Evolutionary conservation across 1,284 basidiomycete species (phyloP).

Genomic region (Rhodofomes roseus): DNA sequence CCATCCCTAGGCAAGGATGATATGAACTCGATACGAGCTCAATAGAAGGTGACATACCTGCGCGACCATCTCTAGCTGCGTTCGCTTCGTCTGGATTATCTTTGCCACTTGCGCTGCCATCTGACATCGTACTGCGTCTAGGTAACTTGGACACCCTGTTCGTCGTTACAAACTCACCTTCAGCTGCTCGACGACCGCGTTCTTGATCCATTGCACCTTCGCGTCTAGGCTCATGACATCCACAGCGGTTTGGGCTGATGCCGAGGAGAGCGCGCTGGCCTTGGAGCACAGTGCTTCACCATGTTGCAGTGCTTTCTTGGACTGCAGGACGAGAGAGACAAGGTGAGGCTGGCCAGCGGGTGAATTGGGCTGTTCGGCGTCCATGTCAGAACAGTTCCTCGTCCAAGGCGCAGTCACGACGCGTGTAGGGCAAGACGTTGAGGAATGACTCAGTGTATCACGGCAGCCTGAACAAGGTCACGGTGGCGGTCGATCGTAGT

Average conservation of each 20-base stretch:
- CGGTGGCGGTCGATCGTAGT: too few species aligned
- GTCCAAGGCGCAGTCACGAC: too few species aligned
- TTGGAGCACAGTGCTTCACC: slow-evolving; percentile 68
- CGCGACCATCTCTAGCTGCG: slow-evolving; percentile 52
- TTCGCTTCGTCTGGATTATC: slow-evolving; percentile 67
- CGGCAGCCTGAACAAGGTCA: too few species aligned
- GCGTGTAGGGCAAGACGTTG: too few species aligned
- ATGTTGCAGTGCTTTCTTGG: slow-evolving; percentile 74
- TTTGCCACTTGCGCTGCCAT: slow-evolving; percentile 68
- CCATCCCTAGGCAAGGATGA: slow-evolving; percentile 52
- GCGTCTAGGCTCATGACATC: slow-evolving; percentile 75
- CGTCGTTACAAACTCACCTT: slow-evolving; percentile 40
- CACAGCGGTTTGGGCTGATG: slow-evolving; percentile 58
- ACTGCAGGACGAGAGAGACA: slow-evolving; percentile 70
- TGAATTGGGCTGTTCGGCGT: not conserved
- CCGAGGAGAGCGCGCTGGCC: slow-evolving; percentile 55
- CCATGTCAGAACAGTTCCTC: not conserved
- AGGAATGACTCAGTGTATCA: not conserved
- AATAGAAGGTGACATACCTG: slow-evolving; percentile 41
- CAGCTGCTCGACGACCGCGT: slow-evolving; percentile 70
- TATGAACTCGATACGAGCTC: not conserved
- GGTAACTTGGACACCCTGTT: not conserved
- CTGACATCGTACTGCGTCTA: slow-evolving; percentile 32
- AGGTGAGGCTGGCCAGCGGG: slow-evolving; percentile 36
- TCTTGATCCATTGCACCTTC: slow-evolving; percentile 69